Conservation (phyloP, 2,329 filamentous ascomycete species). For the Xylaria digitata region DNA sequence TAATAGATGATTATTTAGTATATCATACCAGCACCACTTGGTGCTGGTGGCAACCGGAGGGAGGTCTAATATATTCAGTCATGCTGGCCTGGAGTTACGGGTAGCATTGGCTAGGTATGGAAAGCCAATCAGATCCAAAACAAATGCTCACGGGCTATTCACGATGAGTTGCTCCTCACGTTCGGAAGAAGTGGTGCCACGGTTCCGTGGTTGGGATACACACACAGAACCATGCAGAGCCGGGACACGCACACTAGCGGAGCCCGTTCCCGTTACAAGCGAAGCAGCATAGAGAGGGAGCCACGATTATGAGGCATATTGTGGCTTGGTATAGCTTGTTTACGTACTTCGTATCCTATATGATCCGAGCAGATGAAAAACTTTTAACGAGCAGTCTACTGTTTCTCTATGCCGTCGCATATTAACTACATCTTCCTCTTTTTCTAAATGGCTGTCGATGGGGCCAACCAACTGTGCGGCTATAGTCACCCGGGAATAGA, state of each 20-base stretch:
- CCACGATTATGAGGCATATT: conserved; percentile 15
- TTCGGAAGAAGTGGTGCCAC: conserved; percentile 38
- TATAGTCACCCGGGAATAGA: neutral
- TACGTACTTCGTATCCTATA: conserved; percentile 6
- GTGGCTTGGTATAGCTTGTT: conserved; percentile 2
- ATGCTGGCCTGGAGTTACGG: conserved; percentile 37
- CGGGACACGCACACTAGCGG: conserved; percentile 39
- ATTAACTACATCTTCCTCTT: conserved; percentile 1
- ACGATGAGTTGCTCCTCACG: conserved; percentile 36
- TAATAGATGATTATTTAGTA: conserved; percentile 14
- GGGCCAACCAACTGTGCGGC: neutral
- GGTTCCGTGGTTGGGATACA: conserved; percentile 27
- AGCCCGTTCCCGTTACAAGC: conserved; percentile 37
- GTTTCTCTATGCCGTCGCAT: neutral
- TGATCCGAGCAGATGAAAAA: neutral
- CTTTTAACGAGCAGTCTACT: neutral
- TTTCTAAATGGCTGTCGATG: neutral
- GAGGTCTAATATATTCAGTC: conserved; percentile 35
- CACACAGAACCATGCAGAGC: conserved; percentile 25
- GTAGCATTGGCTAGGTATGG: conserved; percentile 19
- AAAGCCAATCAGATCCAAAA: conserved; percentile 27
- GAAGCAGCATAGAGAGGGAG: conserved; percentile 18
- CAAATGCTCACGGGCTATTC: conserved; percentile 21
- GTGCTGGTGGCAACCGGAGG: conserved; percentile 18
- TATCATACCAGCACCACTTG: conserved; percentile 5